Evolutionary conservation across 164 flowering plant genomes (phyloP).

Genomic region (Vitis riparia): DNA sequence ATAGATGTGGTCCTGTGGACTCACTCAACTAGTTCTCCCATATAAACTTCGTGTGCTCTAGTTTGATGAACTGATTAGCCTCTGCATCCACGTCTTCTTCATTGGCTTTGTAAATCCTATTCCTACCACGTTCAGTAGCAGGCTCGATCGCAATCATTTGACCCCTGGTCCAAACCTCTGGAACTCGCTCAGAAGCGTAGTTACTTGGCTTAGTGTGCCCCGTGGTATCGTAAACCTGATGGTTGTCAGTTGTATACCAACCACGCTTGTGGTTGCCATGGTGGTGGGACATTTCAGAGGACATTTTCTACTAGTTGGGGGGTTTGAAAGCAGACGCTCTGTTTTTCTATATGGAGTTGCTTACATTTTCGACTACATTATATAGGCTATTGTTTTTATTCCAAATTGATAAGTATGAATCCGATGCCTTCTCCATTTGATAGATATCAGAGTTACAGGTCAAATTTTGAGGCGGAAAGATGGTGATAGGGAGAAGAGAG

Average conservation of each 20-base stretch:
- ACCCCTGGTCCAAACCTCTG: background rate
- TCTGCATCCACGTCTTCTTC: slow-evolving; percentile 27
- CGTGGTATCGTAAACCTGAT: background rate
- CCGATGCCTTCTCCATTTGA: background rate
- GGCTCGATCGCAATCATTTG: background rate
- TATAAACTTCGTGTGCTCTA: slow-evolving; percentile 31
- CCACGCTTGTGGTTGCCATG: background rate
- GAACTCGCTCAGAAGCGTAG: background rate
- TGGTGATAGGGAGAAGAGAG: background rate
- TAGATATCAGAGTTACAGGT: too few species aligned
- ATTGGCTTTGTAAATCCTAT: background rate
- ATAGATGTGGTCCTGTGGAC: too few species aligned
- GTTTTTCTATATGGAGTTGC: too few species aligned
- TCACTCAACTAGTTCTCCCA: too few species aligned
- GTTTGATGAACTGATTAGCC: slow-evolving; percentile 39
- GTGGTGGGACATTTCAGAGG: background rate
- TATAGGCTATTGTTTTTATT: slow-evolving; percentile 1
- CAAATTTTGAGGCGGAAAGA: background rate
- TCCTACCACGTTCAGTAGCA: background rate
- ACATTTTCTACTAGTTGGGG: background rate
- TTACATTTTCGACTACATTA: background rate
- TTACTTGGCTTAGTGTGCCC: background rate
- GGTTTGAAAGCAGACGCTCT: background rate
- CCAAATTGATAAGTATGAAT: slow-evolving; percentile 16
- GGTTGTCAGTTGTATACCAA: background rate